Evolutionary conservation across 176 grass and related monocot species (phyloP), one percentile per base, ranked within the genome.

Genomic region (Puya raimondii): DNA sequence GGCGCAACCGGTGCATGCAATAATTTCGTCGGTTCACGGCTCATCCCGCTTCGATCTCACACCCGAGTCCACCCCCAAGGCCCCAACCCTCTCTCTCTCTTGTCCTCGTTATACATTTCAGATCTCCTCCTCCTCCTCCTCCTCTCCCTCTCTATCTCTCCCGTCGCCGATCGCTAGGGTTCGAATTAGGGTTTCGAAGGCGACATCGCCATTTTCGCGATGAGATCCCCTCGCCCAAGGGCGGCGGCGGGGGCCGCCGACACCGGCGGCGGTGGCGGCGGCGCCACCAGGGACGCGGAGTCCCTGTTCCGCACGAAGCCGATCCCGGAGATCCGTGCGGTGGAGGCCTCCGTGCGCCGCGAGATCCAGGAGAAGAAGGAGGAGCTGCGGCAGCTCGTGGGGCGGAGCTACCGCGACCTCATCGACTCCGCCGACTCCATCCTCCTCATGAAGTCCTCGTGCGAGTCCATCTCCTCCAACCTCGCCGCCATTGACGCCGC

Each of bases 351-450:
- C 47, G 93, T 87, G 3, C 82, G 89, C 49, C 84, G 85, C 64
- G 94, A 93, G 76, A 99, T 99, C 87, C 80, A 88, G 67, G 82
- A 74, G 68, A 99, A 93, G 85, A 88, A 91, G 80, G 90, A 99
- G 77, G 94, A 99, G 66, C 94, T 99, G 70, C 82, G 94, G 48
- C 85, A 90, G 78, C 94, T 99, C 74, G 94, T 99, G 63, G 94
- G 94, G 10, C 79, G 91, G 66, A 99, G 94, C 84, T 99, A 93
- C 73, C 90, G 94, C 72, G 94, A 99, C 61, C 87, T 99, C 15
- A 88, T 99, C 51, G 94, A 99, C 78, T 99, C 94, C 9, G 94
- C 87, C 9, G 90, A 99, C 65, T 99, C 94, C 23, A 93, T 99
- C 1, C 82, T 99, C 21, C 78, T 93, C 50, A 99, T 99, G 61